These are phyloP conservation scores for Omphalea diandra DNA, from an alignment of 441 rosid genomes.

Conservation along the genomic window DNA sequence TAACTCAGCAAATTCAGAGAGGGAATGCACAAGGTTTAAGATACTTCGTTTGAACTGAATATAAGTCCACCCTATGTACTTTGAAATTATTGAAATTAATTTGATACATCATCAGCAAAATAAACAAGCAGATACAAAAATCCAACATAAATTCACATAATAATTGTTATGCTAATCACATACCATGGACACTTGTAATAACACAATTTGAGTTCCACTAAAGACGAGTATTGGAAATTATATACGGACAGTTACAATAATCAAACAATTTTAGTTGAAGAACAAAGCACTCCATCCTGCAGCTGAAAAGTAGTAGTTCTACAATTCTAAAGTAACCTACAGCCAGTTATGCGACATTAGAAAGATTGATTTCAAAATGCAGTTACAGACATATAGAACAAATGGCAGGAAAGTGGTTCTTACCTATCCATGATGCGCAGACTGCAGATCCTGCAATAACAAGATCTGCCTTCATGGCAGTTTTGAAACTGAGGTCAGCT, in stretches of 20 bases:
- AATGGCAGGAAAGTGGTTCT: conserved; percentile 22
- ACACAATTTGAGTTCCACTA: neutral
- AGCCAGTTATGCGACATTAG: neutral
- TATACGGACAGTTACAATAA: neutral
- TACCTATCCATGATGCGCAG: conserved; percentile 96
- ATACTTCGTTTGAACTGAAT: neutral
- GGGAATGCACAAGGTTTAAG: neutral
- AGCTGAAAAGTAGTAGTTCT: neutral
- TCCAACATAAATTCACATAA: neutral
- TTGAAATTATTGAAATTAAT: neutral
- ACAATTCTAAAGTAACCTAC: neutral
- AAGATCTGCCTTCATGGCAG: conserved; percentile 94
- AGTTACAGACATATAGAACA: conserved; percentile 10
- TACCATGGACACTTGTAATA: no score
- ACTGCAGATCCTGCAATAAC: conserved; percentile 98
- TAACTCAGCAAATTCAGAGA: neutral
- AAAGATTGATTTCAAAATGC: neutral
- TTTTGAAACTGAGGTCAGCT: conserved; percentile 87
- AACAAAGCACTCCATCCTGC: neutral
- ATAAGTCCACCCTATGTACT: neutral
- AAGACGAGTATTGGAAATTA: neutral
- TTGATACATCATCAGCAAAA: neutral
- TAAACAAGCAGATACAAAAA: neutral
- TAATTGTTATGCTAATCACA: no score
- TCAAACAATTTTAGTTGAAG: neutral